These are phyloP conservation scores for Linanthus parryae DNA, from an alignment of 148 eudicot species.

Conservation along the genomic window DNA sequence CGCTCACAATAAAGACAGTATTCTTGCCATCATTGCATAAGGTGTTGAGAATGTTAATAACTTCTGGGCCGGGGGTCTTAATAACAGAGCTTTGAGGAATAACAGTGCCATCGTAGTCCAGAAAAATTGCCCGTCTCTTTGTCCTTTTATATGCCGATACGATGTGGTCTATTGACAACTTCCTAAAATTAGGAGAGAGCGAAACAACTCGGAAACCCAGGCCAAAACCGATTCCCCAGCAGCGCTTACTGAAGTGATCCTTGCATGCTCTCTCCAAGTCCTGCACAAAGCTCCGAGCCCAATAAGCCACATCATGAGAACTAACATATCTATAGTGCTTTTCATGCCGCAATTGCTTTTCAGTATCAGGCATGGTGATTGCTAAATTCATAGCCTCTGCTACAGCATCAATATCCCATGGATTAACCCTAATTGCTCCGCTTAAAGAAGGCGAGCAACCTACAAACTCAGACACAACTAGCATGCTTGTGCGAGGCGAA, in stretches of 20 bases:
- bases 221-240: slow-evolving; percentile 94
- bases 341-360: slow-evolving; percentile 66
- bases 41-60: slow-evolving; percentile 34
- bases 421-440: slow-evolving; percentile 79
- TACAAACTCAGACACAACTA: slow-evolving; percentile 65
- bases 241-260: slow-evolving; percentile 66
- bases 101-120: slow-evolving; percentile 78
- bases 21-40: slow-evolving; percentile 63
- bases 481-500: slow-evolving; percentile 56
- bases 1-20: slow-evolving; percentile 63
- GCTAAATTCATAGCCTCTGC: slow-evolving; percentile 60
- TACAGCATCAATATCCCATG: slow-evolving; percentile 71
- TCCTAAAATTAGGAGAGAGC: slow-evolving; percentile 78
- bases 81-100: slow-evolving; percentile 50
- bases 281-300: slow-evolving; percentile 83
- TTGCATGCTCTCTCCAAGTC: slow-evolving; percentile 82
- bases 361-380: slow-evolving; percentile 49
- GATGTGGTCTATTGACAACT: slow-evolving; percentile 58
- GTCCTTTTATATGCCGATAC: slow-evolving; percentile 68
- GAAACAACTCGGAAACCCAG: slow-evolving; percentile 81
- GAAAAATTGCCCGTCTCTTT: slow-evolving; percentile 57
- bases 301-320: slow-evolving; percentile 86
- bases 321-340: slow-evolving; percentile 80
- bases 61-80: slow-evolving; percentile 50
- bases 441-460: slow-evolving; percentile 79